phyloP scores from a whole-genome alignment of 805 yeast species.

The Saccharomycopsis sp. region DNA sequence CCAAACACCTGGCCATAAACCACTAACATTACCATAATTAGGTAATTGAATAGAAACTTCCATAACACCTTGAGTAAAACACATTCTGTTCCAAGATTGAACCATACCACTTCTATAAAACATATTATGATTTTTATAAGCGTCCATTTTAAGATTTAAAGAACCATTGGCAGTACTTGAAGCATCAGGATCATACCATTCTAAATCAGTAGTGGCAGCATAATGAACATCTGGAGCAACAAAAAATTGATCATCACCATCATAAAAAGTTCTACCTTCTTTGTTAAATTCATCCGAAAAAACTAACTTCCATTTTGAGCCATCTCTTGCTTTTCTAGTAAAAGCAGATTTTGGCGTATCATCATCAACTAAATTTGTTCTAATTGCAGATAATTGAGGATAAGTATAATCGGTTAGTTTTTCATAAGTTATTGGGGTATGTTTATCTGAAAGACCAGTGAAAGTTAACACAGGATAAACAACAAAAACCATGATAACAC shows the following conservation, averaged over 20 bases:
- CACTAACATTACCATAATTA: conserved; percentile 64
- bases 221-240: conserved; percentile 76
- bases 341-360: conserved; percentile 46
- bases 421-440: conserved; percentile 24
- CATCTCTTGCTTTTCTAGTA: conserved; percentile 45
- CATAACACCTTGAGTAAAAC: conserved; percentile 75
- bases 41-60: conserved; percentile 75
- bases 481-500: conserved; percentile 59
- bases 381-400: conserved; percentile 41
- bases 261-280: conserved; percentile 84
- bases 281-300: conserved; percentile 87
- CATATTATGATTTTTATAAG: conserved; percentile 66
- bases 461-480: conserved; percentile 77
- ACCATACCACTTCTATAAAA: conserved; percentile 86
- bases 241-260: conserved; percentile 89
- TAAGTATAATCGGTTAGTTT: conserved; percentile 38
- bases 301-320: conserved; percentile 63
- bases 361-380: conserved; percentile 46
- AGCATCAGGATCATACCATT: conserved; percentile 95
- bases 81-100: conserved; percentile 85
- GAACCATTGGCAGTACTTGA: conserved; percentile 68
- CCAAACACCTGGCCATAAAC: conserved; percentile 97
- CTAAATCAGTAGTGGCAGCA: conserved; percentile 81
- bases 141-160: conserved; percentile 62
- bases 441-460: conserved; percentile 47